Conservation (phyloP, 257 asterid genomes). For the Solanum microdontum region DNA sequence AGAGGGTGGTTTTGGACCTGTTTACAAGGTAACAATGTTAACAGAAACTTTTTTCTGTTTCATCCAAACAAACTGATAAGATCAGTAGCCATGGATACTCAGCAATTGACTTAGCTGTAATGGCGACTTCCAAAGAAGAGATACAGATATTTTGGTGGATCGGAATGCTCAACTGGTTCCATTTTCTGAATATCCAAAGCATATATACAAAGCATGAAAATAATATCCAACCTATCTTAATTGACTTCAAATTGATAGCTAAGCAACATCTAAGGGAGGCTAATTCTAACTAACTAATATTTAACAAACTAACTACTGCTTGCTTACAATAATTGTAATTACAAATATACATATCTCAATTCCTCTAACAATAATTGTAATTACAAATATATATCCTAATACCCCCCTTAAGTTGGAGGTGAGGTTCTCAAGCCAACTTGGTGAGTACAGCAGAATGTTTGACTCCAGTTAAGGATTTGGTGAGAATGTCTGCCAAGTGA, state of each 20-base stretch:
- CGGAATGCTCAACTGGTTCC: neutral
- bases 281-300: neutral
- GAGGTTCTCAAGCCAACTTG: neutral
- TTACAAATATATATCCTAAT: too few species aligned
- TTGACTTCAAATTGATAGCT: neutral
- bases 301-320: neutral
- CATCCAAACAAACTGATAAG: neutral
- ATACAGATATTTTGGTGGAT: neutral
- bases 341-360: too few species aligned
- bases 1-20: conserved; percentile 4
- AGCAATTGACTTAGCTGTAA: neutral
- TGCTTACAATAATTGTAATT: neutral
- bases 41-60: neutral
- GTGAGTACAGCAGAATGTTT: neutral
- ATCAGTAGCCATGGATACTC: neutral
- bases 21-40: neutral
- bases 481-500: neutral
- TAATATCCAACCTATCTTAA: neutral
- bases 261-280: neutral
- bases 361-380: too few species aligned
- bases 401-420: neutral
- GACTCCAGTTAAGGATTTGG: too few species aligned
- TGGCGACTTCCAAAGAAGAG: neutral
- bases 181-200: neutral
- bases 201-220: neutral